Base-by-base conservation (phyloP, 192 early-diverging fungal genomes). In the Glomus cerebriforme region DNA sequence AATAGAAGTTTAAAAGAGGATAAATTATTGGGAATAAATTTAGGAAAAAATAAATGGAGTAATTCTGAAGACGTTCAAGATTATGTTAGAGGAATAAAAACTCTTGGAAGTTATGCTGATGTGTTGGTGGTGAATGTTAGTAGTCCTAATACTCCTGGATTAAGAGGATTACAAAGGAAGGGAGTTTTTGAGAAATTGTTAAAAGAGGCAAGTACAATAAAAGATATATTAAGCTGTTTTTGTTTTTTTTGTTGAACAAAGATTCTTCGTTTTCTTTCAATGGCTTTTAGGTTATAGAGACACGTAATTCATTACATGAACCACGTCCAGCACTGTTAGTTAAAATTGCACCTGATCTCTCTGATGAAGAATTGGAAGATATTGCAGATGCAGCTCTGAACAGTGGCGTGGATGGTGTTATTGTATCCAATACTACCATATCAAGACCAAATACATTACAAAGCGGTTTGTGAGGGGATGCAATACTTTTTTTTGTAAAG, bases 271-370 rank as follows among this genome's bases (percentile, higher is more conserved):
- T 54, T 54, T 22, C 19, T 4, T 17, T 54, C 6, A 22, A 54
- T 31, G 43, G 7, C 15, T 39, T n/a, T 58, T 54, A 78, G 77
- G 77, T 78, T 17, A 69, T 49, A 19, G 35, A 22, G n/a, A 47
- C 77, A 24, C 77, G 77, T 59, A 69, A 78, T 78, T 26, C 84
- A 83, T 71, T 79, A 24, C 24, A 47, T 35, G 24, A 58, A 19
- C 66, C 65, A 59, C 24, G 80, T 31, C 94, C 94, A 59, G 93
- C 95, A 7, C 79, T 97, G 47, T 86, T 96, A 66, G 92, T 97
- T 58, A 97, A 97, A 87, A 96, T 97, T 80, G 92, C 94, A 9
- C 96, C 96, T 3, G 96, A 97, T 85, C 87, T 94, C 73, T 82
- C 85, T 37, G 84, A 85, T 62, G 87, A 88, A 58, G 93, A 97